Percentiles rank a stretch among this genome's conserved stretches.
Evolutionary conservation across 495 filamentous ascomycete species (phyloP).

Genomic region (Podospora bellae-mahoneyi): DNA sequence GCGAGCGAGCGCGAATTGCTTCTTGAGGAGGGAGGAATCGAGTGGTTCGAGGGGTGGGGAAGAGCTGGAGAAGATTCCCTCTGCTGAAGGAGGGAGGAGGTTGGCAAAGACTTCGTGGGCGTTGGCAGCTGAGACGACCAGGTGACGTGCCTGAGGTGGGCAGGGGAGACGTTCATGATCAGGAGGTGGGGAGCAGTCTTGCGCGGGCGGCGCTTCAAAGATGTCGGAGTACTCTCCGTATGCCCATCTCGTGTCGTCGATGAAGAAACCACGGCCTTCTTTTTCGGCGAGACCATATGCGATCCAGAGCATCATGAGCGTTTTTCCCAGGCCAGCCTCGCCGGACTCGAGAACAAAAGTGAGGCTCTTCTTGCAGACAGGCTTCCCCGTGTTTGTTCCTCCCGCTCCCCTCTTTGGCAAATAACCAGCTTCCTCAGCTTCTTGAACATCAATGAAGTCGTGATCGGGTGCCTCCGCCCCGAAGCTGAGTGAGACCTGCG

Average conservation of each 20-base stretch:
- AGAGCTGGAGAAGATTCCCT: conserved; percentile 43
- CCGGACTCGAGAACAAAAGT: conserved; percentile 67
- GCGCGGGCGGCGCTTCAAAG: conserved; percentile 58
- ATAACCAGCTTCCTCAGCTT: conserved; percentile 57
- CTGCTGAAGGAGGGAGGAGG: conserved; percentile 25
- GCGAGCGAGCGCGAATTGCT: conserved; percentile 59
- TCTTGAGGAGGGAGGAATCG: conserved; percentile 33
- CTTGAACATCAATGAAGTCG: conserved; percentile 63
- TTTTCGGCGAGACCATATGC: conserved; percentile 69
- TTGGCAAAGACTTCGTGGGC: conserved; percentile 52
- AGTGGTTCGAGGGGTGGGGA: conserved; percentile 44
- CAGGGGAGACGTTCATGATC: conserved; percentile 64
- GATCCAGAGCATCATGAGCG: conserved; percentile 69
- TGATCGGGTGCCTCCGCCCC: conserved; percentile 57
- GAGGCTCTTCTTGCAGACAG: conserved; percentile 60
- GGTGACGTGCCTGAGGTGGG: conserved; percentile 63
- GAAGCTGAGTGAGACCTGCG: conserved; percentile 48
- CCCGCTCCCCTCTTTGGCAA: conserved; percentile 38
- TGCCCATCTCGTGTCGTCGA: conserved; percentile 73
- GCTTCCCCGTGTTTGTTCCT: conserved; percentile 34
- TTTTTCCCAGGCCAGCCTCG: conserved; percentile 65
- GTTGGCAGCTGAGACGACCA: conserved; percentile 65
- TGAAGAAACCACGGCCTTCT: conserved; percentile 67
- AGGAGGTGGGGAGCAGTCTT: conserved; percentile 58
- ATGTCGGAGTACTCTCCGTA: conserved; percentile 67